A percentile compares a stretch with the other conserved stretches of the same genome.
Conservation (phyloP, 257 asterid species). For the Oldenlandia corymbosa region DNA sequence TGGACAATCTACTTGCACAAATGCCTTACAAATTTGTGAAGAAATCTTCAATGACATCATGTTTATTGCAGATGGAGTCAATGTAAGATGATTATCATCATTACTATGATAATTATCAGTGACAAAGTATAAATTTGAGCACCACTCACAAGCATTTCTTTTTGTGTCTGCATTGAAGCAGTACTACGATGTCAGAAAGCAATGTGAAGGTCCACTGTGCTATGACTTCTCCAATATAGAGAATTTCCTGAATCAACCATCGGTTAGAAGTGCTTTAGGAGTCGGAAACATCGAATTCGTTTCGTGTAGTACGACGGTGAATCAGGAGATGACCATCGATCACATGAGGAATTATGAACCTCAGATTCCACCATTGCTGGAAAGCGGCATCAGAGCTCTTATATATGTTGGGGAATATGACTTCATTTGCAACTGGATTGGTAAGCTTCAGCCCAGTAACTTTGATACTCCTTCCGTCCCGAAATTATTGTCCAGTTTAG, state of each 20-base stretch:
- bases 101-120: background rate
- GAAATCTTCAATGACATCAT: constrained; percentile 30
- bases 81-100: too few species aligned
- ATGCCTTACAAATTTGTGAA: constrained; percentile 32
- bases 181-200: constrained; percentile 52
- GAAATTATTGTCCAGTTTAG: too few species aligned
- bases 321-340: constrained; percentile 35
- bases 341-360: constrained; percentile 43
- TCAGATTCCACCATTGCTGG: constrained; percentile 46
- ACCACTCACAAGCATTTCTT: background rate
- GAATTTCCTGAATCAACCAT: constrained; percentile 29
- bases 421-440: constrained; percentile 72
- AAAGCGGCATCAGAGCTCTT: constrained; percentile 51
- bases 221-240: constrained; percentile 57
- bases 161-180: constrained; percentile 19
- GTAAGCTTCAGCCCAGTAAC: constrained; percentile 22
- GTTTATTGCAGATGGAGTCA: constrained; percentile 19
- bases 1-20: constrained; percentile 34
- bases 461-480: too few species aligned
- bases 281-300: constrained; percentile 55
- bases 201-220: constrained; percentile 48
- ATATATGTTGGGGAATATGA: constrained; percentile 75
- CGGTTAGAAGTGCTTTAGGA: constrained; percentile 46
- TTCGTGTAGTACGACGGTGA: constrained; percentile 42
- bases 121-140: background rate